Base-by-base conservation (phyloP, 2,329 filamentous ascomycete genomes). In the Leptographium radiaticola region DNA sequence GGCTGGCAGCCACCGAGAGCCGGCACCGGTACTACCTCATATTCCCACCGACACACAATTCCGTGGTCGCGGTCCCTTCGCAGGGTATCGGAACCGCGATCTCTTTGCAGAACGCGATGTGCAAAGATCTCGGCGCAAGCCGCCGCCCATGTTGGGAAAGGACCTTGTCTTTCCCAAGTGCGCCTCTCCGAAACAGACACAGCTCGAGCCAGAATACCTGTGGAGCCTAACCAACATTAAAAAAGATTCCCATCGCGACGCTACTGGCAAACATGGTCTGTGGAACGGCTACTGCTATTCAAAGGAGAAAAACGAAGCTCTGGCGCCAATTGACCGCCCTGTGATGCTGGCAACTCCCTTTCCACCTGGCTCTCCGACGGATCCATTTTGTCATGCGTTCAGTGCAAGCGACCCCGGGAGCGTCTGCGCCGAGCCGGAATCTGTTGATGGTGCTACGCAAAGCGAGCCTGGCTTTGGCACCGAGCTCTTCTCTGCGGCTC, bases 91-190 rank as follows among this genome's bases (percentile, higher is more conserved):
- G 61, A 68, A 72, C 56, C 71, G 74, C 63, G 75, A 75, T 55
- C 69, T 76, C 59, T 73, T 72, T 25, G 72, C 75, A 61, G 67
- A 69, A 46, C 60, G 63, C 18, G 65, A 65, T 49, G 60, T 80
- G 42, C 70, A 75, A 57, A 72, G 74, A 31, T 77, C 81, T 71
- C 75, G 75, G 25, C 63, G 60, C 20, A 52, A 57, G 39, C 82
- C 81, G 56, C 91, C 91, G 43, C 91, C 91, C 11, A 94, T 97
- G 89, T 79, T 95, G 12, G 91, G 91, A 54, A 71, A 75, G 55
- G 86, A 95, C 60, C 77, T 97, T 53, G 73, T 76, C 31, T 95
- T 96, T 65, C 87, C 89, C 38, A 80, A 79, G 65, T 95, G 89
- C 65, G 75, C 78, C 11, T 95, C 90, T 31, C 91, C 91, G 7